These are phyloP conservation scores for Bacidia rubella DNA, from an alignment of 495 filamentous ascomycete genomes.

Conservation along the genomic window DNA sequence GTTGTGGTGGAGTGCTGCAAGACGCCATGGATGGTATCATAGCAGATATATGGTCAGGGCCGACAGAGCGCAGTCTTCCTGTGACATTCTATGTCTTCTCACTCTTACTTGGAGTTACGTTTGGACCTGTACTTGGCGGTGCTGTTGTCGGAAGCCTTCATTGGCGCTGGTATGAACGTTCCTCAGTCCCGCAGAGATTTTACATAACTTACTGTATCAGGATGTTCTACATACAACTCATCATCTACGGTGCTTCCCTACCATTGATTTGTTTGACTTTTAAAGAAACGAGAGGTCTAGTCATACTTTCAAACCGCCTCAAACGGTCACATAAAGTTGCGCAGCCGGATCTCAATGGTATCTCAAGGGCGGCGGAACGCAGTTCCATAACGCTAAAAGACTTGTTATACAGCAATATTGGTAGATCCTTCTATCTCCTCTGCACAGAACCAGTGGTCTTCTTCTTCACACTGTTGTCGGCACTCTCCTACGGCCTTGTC, in stretches of 20 bases:
- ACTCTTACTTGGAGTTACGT: slow-evolving; percentile 29
- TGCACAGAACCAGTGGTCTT: slow-evolving; percentile 42
- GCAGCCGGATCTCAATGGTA: no score
- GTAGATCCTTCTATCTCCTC: slow-evolving; percentile 33
- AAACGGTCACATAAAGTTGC: not conserved
- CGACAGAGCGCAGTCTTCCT: slow-evolving; percentile 26
- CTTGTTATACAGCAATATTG: slow-evolving; percentile 23
- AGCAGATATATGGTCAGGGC: slow-evolving; percentile 33
- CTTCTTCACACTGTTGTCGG: slow-evolving; percentile 34
- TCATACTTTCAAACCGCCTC: not conserved
- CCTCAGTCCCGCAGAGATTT: not conserved
- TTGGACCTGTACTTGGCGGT: slow-evolving; percentile 34
- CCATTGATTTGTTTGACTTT: slow-evolving; percentile 29
- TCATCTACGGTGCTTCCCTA: slow-evolving; percentile 29
- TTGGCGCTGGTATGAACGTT: slow-evolving; percentile 29
- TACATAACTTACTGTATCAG: slow-evolving; percentile 11
- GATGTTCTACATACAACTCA: slow-evolving; percentile 37
- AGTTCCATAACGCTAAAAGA: not conserved
- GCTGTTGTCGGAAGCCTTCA: slow-evolving; percentile 27
- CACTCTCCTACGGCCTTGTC: slow-evolving; percentile 37
- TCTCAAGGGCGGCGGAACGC: no score
- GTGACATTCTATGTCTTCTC: slow-evolving; percentile 25
- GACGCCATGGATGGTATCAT: slow-evolving; percentile 34
- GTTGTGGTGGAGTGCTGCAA: slow-evolving; percentile 31
- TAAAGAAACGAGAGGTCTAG: not conserved